These are phyloP conservation scores for Collybia nuda DNA, from an alignment of 768 basidiomycete species.

Conservation along the genomic window DNA sequence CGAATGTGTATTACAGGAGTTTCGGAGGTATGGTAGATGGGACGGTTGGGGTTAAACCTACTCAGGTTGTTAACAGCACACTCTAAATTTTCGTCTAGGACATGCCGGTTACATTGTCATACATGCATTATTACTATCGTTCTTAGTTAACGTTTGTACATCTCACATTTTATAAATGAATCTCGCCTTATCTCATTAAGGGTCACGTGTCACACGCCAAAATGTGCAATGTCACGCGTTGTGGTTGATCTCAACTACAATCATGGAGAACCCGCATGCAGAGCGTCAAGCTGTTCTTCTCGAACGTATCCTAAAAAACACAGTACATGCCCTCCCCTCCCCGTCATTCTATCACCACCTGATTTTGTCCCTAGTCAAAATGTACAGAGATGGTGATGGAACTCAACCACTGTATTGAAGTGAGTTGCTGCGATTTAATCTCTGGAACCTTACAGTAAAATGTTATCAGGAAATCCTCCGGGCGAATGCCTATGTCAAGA, in stretches of 20 bases:
- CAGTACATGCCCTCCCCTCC: slow-evolving; percentile 48
- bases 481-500: slow-evolving; percentile 75
- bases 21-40: slow-evolving; percentile 82
- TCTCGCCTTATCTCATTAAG: neutral
- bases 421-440: slow-evolving; percentile 27
- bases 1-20: slow-evolving; percentile 73
- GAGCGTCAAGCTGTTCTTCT: slow-evolving; percentile 89
- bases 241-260: slow-evolving; percentile 1
- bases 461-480: slow-evolving; percentile 70
- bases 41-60: slow-evolving; percentile 83
- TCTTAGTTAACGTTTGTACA: slow-evolving; percentile 7
- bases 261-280: slow-evolving; percentile 95
- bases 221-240: neutral
- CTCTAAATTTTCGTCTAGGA: neutral
- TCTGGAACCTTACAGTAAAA: neutral
- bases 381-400: slow-evolving; percentile 90
- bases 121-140: slow-evolving; percentile 4
- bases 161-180: slow-evolving; percentile 5
- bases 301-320: slow-evolving; percentile 88
- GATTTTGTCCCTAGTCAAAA: slow-evolving; percentile 61
- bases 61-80: neutral
- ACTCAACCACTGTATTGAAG: slow-evolving; percentile 86
- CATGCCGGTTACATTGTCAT: neutral
- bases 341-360: slow-evolving; percentile 3
- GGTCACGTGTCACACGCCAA: neutral